Conservation (phyloP, 2,329 filamentous ascomycete species). For the Allantophomopsis lycopodina region DNA sequence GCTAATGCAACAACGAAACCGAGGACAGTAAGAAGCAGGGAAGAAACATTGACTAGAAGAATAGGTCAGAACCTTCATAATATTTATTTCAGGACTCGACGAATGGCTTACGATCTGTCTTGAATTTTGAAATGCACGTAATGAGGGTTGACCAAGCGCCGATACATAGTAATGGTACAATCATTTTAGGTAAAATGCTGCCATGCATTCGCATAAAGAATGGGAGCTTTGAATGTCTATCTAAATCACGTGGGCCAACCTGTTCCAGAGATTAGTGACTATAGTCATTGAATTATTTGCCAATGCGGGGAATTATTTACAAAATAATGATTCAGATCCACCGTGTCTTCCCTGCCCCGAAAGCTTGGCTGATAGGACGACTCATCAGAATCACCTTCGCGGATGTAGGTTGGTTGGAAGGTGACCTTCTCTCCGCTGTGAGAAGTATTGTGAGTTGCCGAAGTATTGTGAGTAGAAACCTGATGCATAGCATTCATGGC, state of each 20-base stretch:
- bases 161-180: constrained; percentile 52
- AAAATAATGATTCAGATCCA: not conserved
- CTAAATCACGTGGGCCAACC: constrained; percentile 51
- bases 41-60: constrained; percentile 37
- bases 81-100: not conserved
- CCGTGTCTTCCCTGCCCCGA: too few species aligned
- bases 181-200: constrained; percentile 60
- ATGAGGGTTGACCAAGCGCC: constrained; percentile 52
- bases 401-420: too few species aligned
- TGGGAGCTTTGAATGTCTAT: constrained; percentile 65
- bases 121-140: constrained; percentile 36
- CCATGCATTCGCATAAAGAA: constrained; percentile 65
- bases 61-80: not conserved
- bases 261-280: constrained; percentile 2
- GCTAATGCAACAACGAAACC: constrained; percentile 73
- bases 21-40: constrained; percentile 59
- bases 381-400: too few species aligned
- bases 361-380: too few species aligned
- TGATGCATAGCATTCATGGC: too few species aligned
- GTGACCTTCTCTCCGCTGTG: too few species aligned
- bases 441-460: too few species aligned
- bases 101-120: constrained; percentile 16
- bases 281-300: not conserved
- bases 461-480: too few species aligned
- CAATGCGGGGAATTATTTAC: not conserved